Percentiles rank a stretch among this genome's conserved stretches.
Conservation (phyloP, 2,329 filamentous ascomycete genomes). For the Alternaria metachromatica region DNA sequence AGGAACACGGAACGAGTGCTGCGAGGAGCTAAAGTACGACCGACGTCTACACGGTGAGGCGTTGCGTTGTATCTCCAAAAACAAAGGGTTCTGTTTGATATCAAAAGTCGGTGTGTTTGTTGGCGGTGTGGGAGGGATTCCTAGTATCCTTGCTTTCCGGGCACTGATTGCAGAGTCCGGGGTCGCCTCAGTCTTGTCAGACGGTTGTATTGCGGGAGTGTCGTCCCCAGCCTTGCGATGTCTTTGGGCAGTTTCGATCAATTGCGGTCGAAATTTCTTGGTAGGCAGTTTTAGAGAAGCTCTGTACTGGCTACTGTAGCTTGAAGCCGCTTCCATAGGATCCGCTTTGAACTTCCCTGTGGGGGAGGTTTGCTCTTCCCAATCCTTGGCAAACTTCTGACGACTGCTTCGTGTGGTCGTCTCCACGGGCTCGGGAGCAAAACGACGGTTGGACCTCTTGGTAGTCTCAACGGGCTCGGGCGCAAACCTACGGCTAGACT, state of each 20-base stretch:
- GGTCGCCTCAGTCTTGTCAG: constrained; percentile 75
- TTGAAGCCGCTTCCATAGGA: constrained; percentile 35
- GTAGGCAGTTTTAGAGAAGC: constrained; percentile 22
- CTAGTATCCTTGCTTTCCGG: constrained; percentile 54
- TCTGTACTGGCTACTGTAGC: constrained; percentile 28
- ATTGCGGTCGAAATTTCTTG: constrained; percentile 73
- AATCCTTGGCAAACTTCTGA: constrained; percentile 36
- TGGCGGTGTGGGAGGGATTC: constrained; percentile 55
- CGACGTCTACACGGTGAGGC: constrained; percentile 42
- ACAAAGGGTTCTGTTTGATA: constrained; percentile 41
- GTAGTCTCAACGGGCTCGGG: constrained; percentile 77
- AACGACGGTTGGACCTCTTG: constrained; percentile 58
- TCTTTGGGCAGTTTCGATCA: constrained; percentile 80
- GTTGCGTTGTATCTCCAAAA: constrained; percentile 45
- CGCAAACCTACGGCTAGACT: constrained; percentile 60
- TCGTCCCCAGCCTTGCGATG: constrained; percentile 71
- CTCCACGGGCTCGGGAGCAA: constrained; percentile 48
- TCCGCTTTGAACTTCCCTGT: constrained; percentile 38
- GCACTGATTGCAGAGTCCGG: constrained; percentile 52
- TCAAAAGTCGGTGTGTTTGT: constrained; percentile 45
- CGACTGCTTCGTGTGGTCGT: constrained; percentile 37
- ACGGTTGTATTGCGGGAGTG: constrained; percentile 66
- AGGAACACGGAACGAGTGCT: constrained; percentile 66
- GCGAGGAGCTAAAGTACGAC: constrained; percentile 49
- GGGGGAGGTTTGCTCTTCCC: constrained; percentile 30